Conservation (phyloP, 305 asterid species). For the Fraxinus latifolia region DNA sequence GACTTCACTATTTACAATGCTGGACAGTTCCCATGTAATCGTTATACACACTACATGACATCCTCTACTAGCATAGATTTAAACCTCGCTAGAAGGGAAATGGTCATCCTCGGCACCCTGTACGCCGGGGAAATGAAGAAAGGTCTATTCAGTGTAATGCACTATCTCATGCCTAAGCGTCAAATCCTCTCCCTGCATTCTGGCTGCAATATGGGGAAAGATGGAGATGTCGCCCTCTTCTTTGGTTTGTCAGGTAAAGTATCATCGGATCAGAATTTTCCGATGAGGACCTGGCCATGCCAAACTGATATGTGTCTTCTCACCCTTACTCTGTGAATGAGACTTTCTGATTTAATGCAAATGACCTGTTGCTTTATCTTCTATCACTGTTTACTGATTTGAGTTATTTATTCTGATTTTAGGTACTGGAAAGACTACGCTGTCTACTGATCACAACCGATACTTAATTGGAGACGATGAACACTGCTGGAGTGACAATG, state of each 20-base stretch:
- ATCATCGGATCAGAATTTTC: slow-evolving; percentile 30
- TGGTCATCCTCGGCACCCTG: slow-evolving; percentile 99
- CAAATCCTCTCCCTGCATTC: slow-evolving; percentile 92
- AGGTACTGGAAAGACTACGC: slow-evolving; percentile 98
- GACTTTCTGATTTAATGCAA: background rate
- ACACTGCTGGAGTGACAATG: slow-evolving; percentile 95
- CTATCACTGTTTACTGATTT: background rate
- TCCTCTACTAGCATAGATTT: slow-evolving; percentile 98
- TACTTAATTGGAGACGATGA: slow-evolving; percentile 95
- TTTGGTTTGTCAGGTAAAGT: slow-evolving; percentile 93
- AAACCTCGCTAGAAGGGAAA: slow-evolving; percentile 83
- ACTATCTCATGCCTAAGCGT: slow-evolving; percentile 98
- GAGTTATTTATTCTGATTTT: background rate
- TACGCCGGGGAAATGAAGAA: slow-evolving; percentile 99
- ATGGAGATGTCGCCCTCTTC: slow-evolving; percentile 95
- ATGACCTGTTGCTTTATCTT: slow-evolving; percentile 1
- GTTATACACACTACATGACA: slow-evolving; percentile 99
- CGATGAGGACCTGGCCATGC: slow-evolving; percentile 33
- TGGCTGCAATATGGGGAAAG: slow-evolving; percentile 99
- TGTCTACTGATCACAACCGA: slow-evolving; percentile 92
- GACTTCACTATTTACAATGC: slow-evolving; percentile 99
- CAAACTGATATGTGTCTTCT: slow-evolving; percentile 33
- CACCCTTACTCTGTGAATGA: slow-evolving; percentile 20
- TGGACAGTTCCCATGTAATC: slow-evolving; percentile 97
- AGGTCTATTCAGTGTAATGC: slow-evolving; percentile 96